Evolutionary conservation across 306 rosid genomes (phyloP).

Genomic region (Castanea sativa): DNA sequence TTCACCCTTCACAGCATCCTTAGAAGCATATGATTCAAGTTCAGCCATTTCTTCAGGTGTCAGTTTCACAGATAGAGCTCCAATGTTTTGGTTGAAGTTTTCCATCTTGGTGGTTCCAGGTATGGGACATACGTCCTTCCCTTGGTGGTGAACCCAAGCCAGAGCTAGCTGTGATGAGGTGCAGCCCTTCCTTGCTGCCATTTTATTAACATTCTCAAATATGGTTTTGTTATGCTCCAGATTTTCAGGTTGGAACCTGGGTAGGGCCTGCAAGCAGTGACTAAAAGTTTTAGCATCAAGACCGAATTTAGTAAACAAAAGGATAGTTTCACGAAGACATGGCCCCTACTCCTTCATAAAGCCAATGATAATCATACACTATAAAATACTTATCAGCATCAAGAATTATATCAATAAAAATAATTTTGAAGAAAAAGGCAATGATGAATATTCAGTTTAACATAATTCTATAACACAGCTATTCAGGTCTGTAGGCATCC

Average conservation of each 20-base stretch:
- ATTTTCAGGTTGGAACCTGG: conserved; percentile 58
- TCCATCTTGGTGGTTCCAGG: conserved; percentile 81
- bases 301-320: not conserved
- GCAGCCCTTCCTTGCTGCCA: conserved; percentile 64
- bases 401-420: too few relatives aligned
- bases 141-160: conserved; percentile 73
- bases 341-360: too few relatives aligned
- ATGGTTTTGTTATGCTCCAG: conserved; percentile 50
- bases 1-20: conserved; percentile 45
- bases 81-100: conserved; percentile 59
- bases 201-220: conserved; percentile 51
- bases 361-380: too few relatives aligned
- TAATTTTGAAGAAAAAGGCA: not conserved
- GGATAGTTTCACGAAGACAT: not conserved
- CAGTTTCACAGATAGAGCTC: conserved; percentile 58
- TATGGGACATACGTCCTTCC: conserved; percentile 60
- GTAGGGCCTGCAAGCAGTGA: conserved; percentile 29
- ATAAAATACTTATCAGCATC: too few relatives aligned
- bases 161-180: conserved; percentile 58
- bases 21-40: conserved; percentile 52
- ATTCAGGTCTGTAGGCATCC: too few relatives aligned
- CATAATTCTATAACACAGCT: too few relatives aligned
- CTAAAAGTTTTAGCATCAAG: not conserved
- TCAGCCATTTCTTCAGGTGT: conserved; percentile 57
- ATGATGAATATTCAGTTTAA: too few relatives aligned